These are phyloP conservation scores for Neoboletus subvelutipes DNA, from an alignment of 768 basidiomycete genomes.

Conservation along the genomic window DNA sequence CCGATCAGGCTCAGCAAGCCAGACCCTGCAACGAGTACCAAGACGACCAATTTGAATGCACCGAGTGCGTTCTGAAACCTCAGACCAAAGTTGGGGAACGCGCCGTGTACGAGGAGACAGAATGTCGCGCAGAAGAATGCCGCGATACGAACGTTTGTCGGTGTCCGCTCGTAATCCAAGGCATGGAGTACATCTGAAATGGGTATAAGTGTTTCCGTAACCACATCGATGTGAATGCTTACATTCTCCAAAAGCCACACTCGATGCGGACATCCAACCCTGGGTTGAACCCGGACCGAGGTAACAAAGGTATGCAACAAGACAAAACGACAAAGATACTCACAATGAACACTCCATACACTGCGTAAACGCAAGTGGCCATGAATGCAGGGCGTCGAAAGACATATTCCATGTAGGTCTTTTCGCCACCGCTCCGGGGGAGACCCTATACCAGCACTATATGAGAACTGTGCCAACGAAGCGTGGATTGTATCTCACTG, in stretches of 20 bases:
- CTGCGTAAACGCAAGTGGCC: conserved; percentile 55
- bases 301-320: not conserved
- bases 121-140: conserved; percentile 58
- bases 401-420: conserved; percentile 74
- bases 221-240: conserved; percentile 7
- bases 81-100: conserved; percentile 51
- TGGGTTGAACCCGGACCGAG: conserved; percentile 21
- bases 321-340: conserved; percentile 19
- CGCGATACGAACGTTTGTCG: conserved; percentile 48
- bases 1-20: conserved; percentile 54
- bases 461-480: not conserved
- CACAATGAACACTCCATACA: conserved; percentile 59
- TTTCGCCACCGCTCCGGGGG: conserved; percentile 72
- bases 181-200: conserved; percentile 59
- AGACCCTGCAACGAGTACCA: conserved; percentile 49
- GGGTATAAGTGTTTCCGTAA: not conserved
- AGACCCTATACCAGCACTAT: conserved; percentile 45
- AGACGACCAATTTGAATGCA: conserved; percentile 56
- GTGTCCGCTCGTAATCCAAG: conserved; percentile 44
- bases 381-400: conserved; percentile 62
- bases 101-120: conserved; percentile 57
- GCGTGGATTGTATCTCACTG: conserved; percentile 39
- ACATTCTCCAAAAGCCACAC: conserved; percentile 76
- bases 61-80: conserved; percentile 65
- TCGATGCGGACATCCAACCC: conserved; percentile 59